A percentile compares a stretch with the other conserved stretches of the same genome.
Conservation (phyloP, 1,284 basidiomycete genomes). For the Rhodotorula mucilaginosa region DNA sequence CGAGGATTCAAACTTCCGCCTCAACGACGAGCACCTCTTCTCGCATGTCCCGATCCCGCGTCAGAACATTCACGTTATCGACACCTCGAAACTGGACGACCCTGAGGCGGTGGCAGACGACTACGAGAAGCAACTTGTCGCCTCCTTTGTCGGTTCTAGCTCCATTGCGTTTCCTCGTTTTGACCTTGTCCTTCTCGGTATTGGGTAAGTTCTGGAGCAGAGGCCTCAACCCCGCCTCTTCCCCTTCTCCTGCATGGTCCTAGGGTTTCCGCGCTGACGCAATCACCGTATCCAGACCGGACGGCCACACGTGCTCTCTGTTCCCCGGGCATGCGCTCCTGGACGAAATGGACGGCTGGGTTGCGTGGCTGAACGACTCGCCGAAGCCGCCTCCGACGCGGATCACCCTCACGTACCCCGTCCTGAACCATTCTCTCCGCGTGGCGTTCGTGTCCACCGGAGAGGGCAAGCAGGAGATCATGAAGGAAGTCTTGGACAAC, state of each 20-base stretch:
- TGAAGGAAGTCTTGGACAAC: constrained; percentile 71
- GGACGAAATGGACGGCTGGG: constrained; percentile 83
- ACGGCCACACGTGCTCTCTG: constrained; percentile 93
- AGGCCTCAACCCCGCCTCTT: no score
- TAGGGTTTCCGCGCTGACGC: not conserved
- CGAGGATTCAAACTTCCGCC: constrained; percentile 83
- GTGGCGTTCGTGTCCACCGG: constrained; percentile 81
- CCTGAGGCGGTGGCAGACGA: constrained; percentile 55
- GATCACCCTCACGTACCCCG: constrained; percentile 86
- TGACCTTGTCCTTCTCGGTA: constrained; percentile 88
- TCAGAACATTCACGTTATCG: constrained; percentile 81
- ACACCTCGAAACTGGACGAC: constrained; percentile 62
- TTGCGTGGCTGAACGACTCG: constrained; percentile 86
- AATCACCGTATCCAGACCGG: constrained; percentile 47
- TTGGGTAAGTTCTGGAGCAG: constrained; percentile 56
- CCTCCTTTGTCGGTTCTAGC: constrained; percentile 83
- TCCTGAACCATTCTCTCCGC: constrained; percentile 79
- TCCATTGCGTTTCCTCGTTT: constrained; percentile 90
- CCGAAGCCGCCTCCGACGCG: constrained; percentile 90
- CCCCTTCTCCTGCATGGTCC: not conserved
- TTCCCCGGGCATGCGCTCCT: constrained; percentile 90
- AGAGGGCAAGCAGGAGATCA: constrained; percentile 74
- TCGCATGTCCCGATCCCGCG: constrained; percentile 76
- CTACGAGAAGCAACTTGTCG: constrained; percentile 90
- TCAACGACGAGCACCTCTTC: constrained; percentile 75